Conservation (phyloP, 1,139 yeast species). For the Lodderomyces pseudojiufengensis region DNA sequence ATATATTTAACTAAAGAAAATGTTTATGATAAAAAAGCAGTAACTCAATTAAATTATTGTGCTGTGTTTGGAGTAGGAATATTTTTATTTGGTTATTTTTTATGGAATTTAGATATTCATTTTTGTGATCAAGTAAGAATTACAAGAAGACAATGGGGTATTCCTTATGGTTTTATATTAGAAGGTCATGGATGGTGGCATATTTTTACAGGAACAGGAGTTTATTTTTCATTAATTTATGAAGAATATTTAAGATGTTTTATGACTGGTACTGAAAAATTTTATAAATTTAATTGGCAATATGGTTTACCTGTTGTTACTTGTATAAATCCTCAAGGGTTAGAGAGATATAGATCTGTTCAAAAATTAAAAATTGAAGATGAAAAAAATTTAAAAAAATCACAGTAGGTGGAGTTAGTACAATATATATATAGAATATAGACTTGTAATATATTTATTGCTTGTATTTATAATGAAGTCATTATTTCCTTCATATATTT, state of each 20-base stretch:
- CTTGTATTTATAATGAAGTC: no score
- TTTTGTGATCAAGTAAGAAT: slow-evolving; percentile 64
- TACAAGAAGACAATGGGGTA: slow-evolving; percentile 64
- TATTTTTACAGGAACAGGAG: slow-evolving; percentile 74
- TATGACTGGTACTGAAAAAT: slow-evolving; percentile 48
- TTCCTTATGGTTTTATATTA: slow-evolving; percentile 82
- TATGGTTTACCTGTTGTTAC: slow-evolving; percentile 34
- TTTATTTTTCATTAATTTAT: slow-evolving; percentile 56
- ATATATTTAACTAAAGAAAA: slow-evolving; percentile 45
- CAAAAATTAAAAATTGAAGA: slow-evolving; percentile 18
- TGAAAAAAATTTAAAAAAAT: no score
- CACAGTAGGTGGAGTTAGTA: neutral
- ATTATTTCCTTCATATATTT: no score
- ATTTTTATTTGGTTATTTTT: slow-evolving; percentile 68
- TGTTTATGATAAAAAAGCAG: slow-evolving; percentile 48
- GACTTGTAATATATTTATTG: no score
- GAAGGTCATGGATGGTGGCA: slow-evolving; percentile 99
- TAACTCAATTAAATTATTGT: slow-evolving; percentile 46
- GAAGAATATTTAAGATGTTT: slow-evolving; percentile 67
- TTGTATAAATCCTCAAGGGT: slow-evolving; percentile 31
- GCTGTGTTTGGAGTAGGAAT: slow-evolving; percentile 59
- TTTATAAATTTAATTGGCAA: slow-evolving; percentile 52
- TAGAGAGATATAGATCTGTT: slow-evolving; percentile 21
- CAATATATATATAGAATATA: no score
- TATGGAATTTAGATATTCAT: slow-evolving; percentile 86